Evolutionary conservation across 352 stramenopile species (phyloP).

Genomic region (Lagenidium giganteum): DNA sequence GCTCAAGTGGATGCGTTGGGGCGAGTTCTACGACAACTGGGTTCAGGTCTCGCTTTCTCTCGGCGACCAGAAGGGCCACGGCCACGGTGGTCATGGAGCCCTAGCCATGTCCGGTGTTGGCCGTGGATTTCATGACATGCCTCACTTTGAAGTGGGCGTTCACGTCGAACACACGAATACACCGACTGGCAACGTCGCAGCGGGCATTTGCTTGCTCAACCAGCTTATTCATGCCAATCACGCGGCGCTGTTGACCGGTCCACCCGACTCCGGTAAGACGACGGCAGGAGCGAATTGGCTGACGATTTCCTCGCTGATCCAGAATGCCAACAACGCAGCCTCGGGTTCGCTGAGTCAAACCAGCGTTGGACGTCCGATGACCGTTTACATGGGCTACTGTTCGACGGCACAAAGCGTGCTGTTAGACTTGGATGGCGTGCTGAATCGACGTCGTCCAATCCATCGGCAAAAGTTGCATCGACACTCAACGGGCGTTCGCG

Average conservation of each 20-base stretch:
- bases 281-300: conserved; percentile 25
- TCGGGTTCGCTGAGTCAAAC: too few species aligned
- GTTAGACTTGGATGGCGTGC: conserved; percentile 13
- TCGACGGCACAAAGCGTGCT: conserved; percentile 8
- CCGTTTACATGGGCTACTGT: conserved; percentile 9
- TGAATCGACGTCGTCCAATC: conserved; percentile 12
- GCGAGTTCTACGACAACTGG: conserved; percentile 57
- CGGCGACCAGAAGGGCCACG: not conserved
- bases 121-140: too few species aligned
- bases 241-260: conserved; percentile 29
- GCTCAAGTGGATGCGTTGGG: conserved; percentile 69
- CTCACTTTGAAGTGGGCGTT: too few species aligned
- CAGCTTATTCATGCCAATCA: conserved; percentile 40
- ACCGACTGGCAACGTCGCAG: too few species aligned
- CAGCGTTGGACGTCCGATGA: too few species aligned
- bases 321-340: too few species aligned
- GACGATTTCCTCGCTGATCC: too few species aligned
- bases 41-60: conserved; percentile 14
- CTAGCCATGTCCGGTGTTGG: too few species aligned
- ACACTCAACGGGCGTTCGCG: conserved; percentile 6
- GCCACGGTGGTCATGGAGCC: too few species aligned
- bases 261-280: conserved; percentile 46
- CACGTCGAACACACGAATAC: too few species aligned
- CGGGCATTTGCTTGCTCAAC: conserved; percentile 36
- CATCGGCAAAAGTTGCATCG: too few species aligned